Evolutionary conservation across 139 green algal genomes (phyloP).

Genomic region (Chloropicon primus): DNA sequence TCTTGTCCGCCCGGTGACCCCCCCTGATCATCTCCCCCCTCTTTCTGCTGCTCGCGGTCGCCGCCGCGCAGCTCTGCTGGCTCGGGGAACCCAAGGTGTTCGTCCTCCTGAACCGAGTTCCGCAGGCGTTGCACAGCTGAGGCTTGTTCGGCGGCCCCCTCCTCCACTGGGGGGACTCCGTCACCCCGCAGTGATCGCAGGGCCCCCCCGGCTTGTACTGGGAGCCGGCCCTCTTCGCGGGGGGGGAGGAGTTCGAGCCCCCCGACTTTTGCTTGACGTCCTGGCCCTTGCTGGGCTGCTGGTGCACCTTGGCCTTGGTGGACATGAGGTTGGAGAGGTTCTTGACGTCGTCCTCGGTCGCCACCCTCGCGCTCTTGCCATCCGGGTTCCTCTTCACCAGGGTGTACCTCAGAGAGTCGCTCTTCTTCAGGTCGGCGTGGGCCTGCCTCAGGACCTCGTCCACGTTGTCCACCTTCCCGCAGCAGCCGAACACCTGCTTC

Average conservation of each 20-base stretch:
- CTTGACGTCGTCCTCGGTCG: neutral
- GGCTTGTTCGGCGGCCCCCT: slow-evolving; percentile 34
- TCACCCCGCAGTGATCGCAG: slow-evolving; percentile 23
- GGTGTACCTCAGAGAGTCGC: neutral
- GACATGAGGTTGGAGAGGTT: neutral
- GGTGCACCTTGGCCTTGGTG: neutral
- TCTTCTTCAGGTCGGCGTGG: neutral
- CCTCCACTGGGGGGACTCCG: slow-evolving; percentile 34
- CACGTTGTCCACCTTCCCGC: neutral
- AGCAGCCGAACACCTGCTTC: neutral
- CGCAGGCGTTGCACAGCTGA: slow-evolving; percentile 43
- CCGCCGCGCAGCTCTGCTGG: too few species aligned
- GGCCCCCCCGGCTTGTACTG: slow-evolving; percentile 10
- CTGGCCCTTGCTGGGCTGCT: neutral
- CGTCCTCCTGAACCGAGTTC: slow-evolving; percentile 23
- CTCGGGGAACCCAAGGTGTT: neutral
- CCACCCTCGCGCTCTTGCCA: neutral
- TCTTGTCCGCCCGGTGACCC: neutral
- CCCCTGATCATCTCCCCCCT: neutral
- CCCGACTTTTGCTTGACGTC: neutral
- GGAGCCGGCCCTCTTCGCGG: neutral
- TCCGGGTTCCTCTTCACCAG: neutral
- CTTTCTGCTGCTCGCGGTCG: neutral
- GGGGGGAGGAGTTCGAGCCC: neutral
- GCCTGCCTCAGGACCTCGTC: neutral